Base-by-base conservation (phyloP, 257 asterid genomes). In the Apocynum venetum region DNA sequence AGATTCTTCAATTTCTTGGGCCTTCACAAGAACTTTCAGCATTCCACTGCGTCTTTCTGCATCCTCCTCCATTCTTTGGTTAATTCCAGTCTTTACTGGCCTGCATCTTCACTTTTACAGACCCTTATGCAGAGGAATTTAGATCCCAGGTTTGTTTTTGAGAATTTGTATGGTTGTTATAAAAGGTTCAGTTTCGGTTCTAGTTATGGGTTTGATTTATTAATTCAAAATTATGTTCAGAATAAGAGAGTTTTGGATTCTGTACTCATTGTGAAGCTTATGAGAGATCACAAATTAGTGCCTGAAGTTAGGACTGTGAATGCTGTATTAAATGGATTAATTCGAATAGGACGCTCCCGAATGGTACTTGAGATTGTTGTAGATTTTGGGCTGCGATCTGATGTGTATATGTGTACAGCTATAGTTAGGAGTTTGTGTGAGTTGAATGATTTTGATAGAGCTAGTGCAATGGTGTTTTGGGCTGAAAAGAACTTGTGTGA, bases 1-100 rank as follows among this genome's bases (percentile, higher is more conserved):
- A 95, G 99, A 71, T 93, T 91, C 88, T 93, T 95, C 87, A 95
- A 95, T 84, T 95, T 89, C 76, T 88, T 93, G 59, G 98, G 99
- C 63, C 96, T 93, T 59, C 99, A 95, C 87, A 82, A 72, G 77
- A 86, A 85, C 61, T 95, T 91, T 78, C 78, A 75, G 77, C 99
- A 95, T 78, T 93, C 98, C 10, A 89, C 92, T 51, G 48, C 82
- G 73, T 91, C 99, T 73, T 95, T 95, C 80, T 93, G 96, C 78
- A 85, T 90, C 83, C 84, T 93, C 63, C 77, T 93, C 75, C 98
- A 95, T 86, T 88, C 98, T 13, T 74, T 95, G 48, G 98, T 89
- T 73, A 91, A 85, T 78, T 87, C 94, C 1, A 90, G 87, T 67
- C 91, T 88, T 51, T 91, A 87, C 83, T 95, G 97, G 97, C 99